These are phyloP conservation scores for Toxicodendron radicans DNA, from an alignment of 345 rosid species.

Conservation along the genomic window DNA sequence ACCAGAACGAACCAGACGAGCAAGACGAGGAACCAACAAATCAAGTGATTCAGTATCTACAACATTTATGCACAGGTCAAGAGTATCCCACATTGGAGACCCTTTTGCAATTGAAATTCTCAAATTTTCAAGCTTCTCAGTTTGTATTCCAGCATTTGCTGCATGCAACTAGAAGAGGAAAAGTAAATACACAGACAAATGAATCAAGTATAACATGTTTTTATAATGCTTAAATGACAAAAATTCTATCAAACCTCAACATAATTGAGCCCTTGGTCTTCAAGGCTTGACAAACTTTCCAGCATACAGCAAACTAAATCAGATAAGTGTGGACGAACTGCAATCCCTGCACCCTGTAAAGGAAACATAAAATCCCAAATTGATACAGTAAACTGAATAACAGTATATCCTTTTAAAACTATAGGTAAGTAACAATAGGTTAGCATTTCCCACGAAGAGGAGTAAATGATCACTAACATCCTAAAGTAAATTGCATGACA, in stretches of 20 bases:
- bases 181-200: constrained; percentile 8
- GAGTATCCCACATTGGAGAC: constrained; percentile 99
- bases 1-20: constrained; percentile 81
- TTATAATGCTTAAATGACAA: constrained; percentile 21
- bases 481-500: neutral
- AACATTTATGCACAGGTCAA: constrained; percentile 84
- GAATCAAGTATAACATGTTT: constrained; percentile 1
- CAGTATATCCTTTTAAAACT: neutral
- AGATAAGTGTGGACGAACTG: constrained; percentile 85
- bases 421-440: neutral
- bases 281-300: constrained; percentile 98
- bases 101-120: constrained; percentile 92
- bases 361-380: constrained; percentile 2
- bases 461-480: neutral
- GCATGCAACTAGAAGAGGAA: constrained; percentile 83
- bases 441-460: neutral
- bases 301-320: constrained; percentile 97
- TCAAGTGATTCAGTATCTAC: constrained; percentile 71
- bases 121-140: constrained; percentile 90
- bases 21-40: constrained; percentile 77
- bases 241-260: constrained; percentile 65
- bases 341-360: constrained; percentile 83
- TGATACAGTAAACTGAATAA: constrained; percentile 12
- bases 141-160: constrained; percentile 84
- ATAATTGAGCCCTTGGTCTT: constrained; percentile 96